These are phyloP conservation scores for Claviceps digitariae DNA, from an alignment of 2,329 filamentous ascomycete species.

Conservation along the genomic window DNA sequence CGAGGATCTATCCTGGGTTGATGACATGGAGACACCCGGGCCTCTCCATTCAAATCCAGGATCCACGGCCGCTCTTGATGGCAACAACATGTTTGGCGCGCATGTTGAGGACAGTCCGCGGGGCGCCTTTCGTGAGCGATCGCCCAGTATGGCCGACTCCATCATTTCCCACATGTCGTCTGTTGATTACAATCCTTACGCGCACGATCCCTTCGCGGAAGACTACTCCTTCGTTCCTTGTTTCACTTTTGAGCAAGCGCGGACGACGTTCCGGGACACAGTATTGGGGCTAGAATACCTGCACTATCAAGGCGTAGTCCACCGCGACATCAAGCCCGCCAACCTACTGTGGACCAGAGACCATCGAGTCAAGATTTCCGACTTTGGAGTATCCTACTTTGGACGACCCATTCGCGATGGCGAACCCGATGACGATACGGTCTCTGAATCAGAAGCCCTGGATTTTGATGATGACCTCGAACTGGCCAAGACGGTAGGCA, in stretches of 20 bases:
- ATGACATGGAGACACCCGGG: conserved; percentile 40
- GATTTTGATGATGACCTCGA: conserved; percentile 90
- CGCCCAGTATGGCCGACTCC: conserved; percentile 70
- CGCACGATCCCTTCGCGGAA: conserved; percentile 59
- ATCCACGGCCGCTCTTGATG: conserved; percentile 47
- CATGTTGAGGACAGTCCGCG: conserved; percentile 43
- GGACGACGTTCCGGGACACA: conserved; percentile 80
- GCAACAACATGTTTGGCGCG: conserved; percentile 65
- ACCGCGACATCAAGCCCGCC: conserved; percentile 76
- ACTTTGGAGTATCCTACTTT: conserved; percentile 97
- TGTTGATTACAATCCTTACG: conserved; percentile 41
- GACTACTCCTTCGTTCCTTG: conserved; percentile 90
- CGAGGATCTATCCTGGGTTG: conserved; percentile 26
- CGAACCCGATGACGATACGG: conserved; percentile 62
- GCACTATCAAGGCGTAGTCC: conserved; percentile 74
- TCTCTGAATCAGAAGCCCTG: conserved; percentile 66
- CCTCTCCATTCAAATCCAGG: conserved; percentile 38
- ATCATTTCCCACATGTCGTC: conserved; percentile 58
- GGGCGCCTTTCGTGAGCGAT: conserved; percentile 49
- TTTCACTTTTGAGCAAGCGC: conserved; percentile 73
- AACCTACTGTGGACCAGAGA: conserved; percentile 81
- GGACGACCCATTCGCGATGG: conserved; percentile 76
- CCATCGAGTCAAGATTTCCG: conserved; percentile 89
- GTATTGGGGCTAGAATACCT: conserved; percentile 88
- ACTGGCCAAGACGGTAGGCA: conserved; percentile 95